Conservation (phyloP, 2,329 filamentous ascomycete genomes). For the Ampelomyces quisqualis region DNA sequence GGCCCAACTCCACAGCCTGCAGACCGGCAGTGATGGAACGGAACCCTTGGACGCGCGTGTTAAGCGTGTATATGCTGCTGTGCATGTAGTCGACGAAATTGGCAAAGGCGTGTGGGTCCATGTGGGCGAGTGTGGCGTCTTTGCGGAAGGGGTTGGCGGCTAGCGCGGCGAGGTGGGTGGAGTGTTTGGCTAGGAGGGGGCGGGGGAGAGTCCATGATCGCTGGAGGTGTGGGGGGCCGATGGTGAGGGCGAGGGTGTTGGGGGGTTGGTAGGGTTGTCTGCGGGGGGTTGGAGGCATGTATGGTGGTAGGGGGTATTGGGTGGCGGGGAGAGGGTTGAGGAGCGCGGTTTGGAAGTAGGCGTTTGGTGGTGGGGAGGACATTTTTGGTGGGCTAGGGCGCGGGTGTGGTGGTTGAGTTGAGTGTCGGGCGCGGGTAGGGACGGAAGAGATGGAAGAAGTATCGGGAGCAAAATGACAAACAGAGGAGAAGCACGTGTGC, state of each 20-base stretch:
- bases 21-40: slow-evolving; percentile 8
- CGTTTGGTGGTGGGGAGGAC: no score
- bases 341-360: no score
- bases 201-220: slow-evolving; percentile 14
- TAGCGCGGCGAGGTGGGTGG: slow-evolving; percentile 4
- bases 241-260: slow-evolving; percentile 8
- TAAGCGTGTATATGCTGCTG: slow-evolving; percentile 21
- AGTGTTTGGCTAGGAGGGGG: slow-evolving; percentile 10
- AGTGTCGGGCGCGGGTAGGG: no score
- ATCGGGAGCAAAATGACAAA: no score
- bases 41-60: slow-evolving; percentile 10
- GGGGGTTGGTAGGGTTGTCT: no score
- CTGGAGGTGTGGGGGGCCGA: slow-evolving; percentile 3
- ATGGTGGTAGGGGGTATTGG: no score
- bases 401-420: no score
- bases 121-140: neutral
- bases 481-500: no score
- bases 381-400: no score
- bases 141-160: neutral
- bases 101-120: slow-evolving; percentile 10
- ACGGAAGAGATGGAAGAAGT: no score
- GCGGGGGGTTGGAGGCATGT: no score
- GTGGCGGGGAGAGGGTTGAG: no score
- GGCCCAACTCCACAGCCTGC: slow-evolving; percentile 13
- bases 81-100: slow-evolving; percentile 21